Conservation (phyloP, 371 early-diverging fungal genomes). For the Apophysomyces trapeziformis region DNA sequence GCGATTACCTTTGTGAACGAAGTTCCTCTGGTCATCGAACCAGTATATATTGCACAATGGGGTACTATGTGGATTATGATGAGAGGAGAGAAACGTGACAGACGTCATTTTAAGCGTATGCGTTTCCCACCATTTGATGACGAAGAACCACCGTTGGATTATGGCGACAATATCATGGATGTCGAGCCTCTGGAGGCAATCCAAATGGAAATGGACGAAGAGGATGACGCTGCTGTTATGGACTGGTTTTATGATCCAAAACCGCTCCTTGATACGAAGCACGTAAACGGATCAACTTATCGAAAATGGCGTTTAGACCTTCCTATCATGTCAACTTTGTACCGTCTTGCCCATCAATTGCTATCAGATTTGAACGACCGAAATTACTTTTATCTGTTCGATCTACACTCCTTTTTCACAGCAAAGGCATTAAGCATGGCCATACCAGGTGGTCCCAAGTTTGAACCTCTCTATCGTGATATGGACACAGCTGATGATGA, state of each 20-base stretch:
- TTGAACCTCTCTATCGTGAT: constrained; percentile 96
- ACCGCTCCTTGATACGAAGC: constrained; percentile 85
- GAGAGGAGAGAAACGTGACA: constrained; percentile 97
- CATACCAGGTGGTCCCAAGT: constrained; percentile 99
- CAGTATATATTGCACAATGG: constrained; percentile 98
- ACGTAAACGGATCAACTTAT: constrained; percentile 91
- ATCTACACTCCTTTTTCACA: constrained; percentile 93
- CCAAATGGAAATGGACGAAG: constrained; percentile 97
- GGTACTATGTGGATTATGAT: constrained; percentile 99
- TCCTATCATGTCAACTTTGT: constrained; percentile 93
- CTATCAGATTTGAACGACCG: constrained; percentile 92
- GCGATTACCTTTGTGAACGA: constrained; percentile 98
- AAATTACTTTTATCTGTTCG: constrained; percentile 98
- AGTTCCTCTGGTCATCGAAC: constrained; percentile 95
- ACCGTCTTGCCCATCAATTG: constrained; percentile 92
- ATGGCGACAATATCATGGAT: constrained; percentile 97
- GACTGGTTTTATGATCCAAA: constrained; percentile 99
- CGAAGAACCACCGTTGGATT: constrained; percentile 98
- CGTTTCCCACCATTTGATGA: constrained; percentile 98
- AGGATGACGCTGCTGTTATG: constrained; percentile 91
- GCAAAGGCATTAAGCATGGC: constrained; percentile 98
- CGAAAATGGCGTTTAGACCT: constrained; percentile 91
- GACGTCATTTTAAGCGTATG: constrained; percentile 98
- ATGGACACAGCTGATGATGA: constrained; percentile 96
- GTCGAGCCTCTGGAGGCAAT: constrained; percentile 97